phyloP scores from a whole-genome alignment of 1,284 basidiomycete species.

The Thelephora terrestris region DNA sequence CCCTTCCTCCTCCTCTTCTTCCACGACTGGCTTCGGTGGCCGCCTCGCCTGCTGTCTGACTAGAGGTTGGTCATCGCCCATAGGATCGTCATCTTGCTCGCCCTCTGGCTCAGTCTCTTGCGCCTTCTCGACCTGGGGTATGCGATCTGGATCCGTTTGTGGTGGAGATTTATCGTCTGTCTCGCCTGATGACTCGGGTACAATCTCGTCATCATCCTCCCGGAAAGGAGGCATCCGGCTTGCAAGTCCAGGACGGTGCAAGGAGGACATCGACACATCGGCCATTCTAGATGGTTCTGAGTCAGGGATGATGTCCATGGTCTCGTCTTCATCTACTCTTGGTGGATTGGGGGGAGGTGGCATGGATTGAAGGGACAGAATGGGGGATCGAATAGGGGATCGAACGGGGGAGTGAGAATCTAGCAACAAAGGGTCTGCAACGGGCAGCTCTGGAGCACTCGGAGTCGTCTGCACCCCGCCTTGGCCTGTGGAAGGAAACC shows the following conservation, averaged over 20 bases:
- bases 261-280: conserved; percentile 5
- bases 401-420: too few species aligned
- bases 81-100: too few species aligned
- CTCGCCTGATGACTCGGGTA: conserved; percentile 2
- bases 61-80: too few species aligned
- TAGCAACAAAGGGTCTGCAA: too few species aligned
- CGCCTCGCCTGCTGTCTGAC: too few species aligned
- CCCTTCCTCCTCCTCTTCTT: conserved; percentile 7
- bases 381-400: background rate
- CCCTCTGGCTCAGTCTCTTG: too few species aligned
- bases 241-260: too few species aligned
- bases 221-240: background rate
- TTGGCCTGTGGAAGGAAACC: too few species aligned
- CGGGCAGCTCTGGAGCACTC: too few species aligned
- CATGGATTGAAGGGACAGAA: conserved; percentile 1
- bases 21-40: conserved; percentile 6
- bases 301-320: conserved; percentile 18
- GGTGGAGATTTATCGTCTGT: background rate
- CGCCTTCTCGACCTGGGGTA: too few species aligned
- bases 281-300: conserved; percentile 18
- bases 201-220: background rate
- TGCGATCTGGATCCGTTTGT: too few species aligned
- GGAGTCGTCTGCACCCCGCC: too few species aligned
- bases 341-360: background rate
- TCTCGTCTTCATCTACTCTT: conserved; percentile 1